phyloP scores from a whole-genome alignment of 2,329 filamentous ascomycete genomes.

The Aureobasidium musti region DNA sequence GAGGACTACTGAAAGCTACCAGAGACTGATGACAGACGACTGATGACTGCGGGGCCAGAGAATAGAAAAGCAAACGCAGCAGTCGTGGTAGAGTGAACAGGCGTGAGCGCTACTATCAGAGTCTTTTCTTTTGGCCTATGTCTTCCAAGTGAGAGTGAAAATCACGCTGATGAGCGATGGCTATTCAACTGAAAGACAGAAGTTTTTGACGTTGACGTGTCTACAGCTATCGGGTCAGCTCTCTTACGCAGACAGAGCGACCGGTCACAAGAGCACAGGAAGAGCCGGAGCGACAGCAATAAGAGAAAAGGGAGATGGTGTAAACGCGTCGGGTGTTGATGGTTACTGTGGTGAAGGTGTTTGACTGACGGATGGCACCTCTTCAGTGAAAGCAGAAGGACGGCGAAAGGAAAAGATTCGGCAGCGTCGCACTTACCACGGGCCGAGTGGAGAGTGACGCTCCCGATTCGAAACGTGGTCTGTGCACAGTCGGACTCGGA shows the following conservation, averaged over 20 bases:
- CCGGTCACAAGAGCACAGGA: constrained; percentile 27
- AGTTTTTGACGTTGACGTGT: constrained; percentile 28
- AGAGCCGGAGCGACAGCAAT: constrained; percentile 22
- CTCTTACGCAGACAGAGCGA: constrained; percentile 26
- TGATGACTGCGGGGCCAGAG: background rate
- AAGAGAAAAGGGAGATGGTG: background rate
- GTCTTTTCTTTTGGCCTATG: constrained; percentile 4
- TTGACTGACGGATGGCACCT: background rate
- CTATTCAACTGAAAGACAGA: constrained; percentile 24
- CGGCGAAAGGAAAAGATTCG: constrained; percentile 21
- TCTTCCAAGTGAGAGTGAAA: constrained; percentile 11
- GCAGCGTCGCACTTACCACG: constrained; percentile 10
- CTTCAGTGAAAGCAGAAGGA: background rate
- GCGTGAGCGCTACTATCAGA: constrained; percentile 14
- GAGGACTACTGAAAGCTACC: constrained; percentile 27
- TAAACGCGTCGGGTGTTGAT: constrained; percentile 18
- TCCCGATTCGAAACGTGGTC: background rate
- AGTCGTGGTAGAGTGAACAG: background rate
- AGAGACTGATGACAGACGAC: constrained; percentile 14
- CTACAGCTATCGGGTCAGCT: constrained; percentile 28
- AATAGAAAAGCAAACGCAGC: constrained; percentile 10
- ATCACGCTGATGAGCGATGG: constrained; percentile 23
- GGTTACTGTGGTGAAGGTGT: constrained; percentile 2
- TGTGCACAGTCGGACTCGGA: constrained; percentile 16
- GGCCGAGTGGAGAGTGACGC: background rate